These are phyloP conservation scores for Hericium coralloides DNA, from an alignment of 768 basidiomycete species.

Conservation along the genomic window DNA sequence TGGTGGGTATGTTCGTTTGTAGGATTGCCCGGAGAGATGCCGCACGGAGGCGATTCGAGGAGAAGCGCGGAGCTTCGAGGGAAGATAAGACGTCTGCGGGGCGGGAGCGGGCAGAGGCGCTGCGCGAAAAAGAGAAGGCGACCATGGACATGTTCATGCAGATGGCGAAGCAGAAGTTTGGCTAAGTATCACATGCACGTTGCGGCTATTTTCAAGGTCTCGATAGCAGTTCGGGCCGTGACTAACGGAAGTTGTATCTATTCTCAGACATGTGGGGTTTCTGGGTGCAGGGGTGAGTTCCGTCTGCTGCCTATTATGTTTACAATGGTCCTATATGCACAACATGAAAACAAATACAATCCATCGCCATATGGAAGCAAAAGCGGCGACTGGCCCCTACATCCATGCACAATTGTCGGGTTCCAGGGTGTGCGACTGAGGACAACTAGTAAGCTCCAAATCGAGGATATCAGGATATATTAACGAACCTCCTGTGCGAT, in stretches of 20 bases:
- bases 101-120: constrained; percentile 53
- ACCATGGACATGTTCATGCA: constrained; percentile 98
- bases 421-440: constrained; percentile 14
- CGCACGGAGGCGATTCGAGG: constrained; percentile 51
- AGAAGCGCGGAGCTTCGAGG: constrained; percentile 30
- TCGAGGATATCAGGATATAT: not conserved
- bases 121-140: constrained; percentile 75
- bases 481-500: not conserved
- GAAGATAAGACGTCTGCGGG: constrained; percentile 44
- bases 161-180: constrained; percentile 82
- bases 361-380: not conserved
- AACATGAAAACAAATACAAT: no score
- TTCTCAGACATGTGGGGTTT: not conserved
- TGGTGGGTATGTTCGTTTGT: constrained; percentile 1
- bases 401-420: constrained; percentile 16
- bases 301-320: no score
- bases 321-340: no score
- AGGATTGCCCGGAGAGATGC: constrained; percentile 74
- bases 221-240: not conserved
- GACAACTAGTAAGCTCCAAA: not conserved
- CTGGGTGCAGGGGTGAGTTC: no score
- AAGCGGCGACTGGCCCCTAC: not conserved
- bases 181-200: constrained; percentile 29
- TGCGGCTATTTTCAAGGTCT: not conserved
- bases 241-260: not conserved